Percentiles rank a stretch among this genome's conserved stretches.
Evolutionary conservation across 352 stramenopile species (phyloP).

Genomic region (Globisporangium perplexum): DNA sequence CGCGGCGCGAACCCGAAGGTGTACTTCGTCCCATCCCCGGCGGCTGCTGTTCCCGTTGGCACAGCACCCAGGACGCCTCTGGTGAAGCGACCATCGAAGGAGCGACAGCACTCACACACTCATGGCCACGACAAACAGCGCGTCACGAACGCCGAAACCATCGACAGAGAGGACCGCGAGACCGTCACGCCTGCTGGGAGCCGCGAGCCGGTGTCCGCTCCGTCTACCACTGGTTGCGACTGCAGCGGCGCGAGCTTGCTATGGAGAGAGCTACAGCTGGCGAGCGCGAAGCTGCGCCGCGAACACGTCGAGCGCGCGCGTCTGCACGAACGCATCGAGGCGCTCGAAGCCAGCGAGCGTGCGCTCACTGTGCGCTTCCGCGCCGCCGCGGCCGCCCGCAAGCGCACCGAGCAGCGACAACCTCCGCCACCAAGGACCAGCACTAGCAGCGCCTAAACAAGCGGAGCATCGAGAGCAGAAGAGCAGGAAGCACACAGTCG

Average conservation of each 20-base stretch:
- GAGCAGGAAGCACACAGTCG: no score
- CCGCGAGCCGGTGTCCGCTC: neutral
- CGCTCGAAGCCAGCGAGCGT: constrained; percentile 3
- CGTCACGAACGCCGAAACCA: neutral
- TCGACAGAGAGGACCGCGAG: neutral
- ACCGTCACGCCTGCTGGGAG: no score
- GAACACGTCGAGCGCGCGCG: constrained; percentile 1
- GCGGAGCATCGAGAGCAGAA: no score
- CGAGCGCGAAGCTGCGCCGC: constrained; percentile 2
- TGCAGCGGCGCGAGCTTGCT: neutral
- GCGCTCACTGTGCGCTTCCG: constrained; percentile 10
- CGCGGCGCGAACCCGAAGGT: constrained; percentile 8
- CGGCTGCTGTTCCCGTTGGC: no score
- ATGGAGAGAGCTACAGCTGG: constrained; percentile 8
- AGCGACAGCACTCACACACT: no score
- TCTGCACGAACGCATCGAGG: constrained; percentile 9
- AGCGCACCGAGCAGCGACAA: constrained; percentile 4
- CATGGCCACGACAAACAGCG: neutral
- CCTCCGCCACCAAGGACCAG: neutral
- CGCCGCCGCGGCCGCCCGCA: constrained; percentile 3
- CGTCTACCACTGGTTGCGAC: neutral
- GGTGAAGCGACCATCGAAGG: neutral
- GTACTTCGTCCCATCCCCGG: neutral
- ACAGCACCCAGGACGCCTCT: neutral
- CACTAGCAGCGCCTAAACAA: constrained; percentile 1